A percentile compares a stretch with the other conserved stretches of the same genome.
phyloP scores from a whole-genome alignment of 257 asterid genomes.

The Solanum phureja region DNA sequence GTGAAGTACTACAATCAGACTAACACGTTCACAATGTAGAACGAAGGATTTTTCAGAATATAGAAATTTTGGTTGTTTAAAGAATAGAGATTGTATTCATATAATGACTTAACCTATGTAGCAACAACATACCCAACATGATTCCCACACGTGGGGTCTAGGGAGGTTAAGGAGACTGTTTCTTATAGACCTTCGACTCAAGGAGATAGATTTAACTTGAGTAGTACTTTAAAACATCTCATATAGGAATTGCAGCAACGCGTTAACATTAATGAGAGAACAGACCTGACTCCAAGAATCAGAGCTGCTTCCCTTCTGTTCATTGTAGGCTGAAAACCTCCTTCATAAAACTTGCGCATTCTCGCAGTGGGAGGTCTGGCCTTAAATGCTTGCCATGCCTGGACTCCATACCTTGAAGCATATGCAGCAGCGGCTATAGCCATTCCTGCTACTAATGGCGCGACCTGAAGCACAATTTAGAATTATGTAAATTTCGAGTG shows the following conservation, averaged over 20 bases:
- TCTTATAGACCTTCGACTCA: neutral
- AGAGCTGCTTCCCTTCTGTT: constrained; percentile 83
- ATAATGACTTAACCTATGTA: neutral
- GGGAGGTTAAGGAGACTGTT: neutral
- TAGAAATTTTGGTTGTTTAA: neutral
- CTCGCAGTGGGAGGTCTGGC: constrained; percentile 76
- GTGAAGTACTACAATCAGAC: neutral
- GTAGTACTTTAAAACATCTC: neutral
- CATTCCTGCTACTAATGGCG: constrained; percentile 65
- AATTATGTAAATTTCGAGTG: neutral
- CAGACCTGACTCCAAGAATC: constrained; percentile 80
- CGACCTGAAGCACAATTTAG: constrained; percentile 23
- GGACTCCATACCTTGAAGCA: constrained; percentile 67
- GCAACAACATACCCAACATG: neutral
- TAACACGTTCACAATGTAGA: neutral
- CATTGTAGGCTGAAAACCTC: constrained; percentile 89
- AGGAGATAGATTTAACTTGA: neutral
- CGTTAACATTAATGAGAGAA: neutral
- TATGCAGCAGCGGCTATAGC: constrained; percentile 73
- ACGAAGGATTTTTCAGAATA: too few relatives aligned
- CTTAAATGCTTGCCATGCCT: constrained; percentile 82
- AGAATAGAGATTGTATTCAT: neutral
- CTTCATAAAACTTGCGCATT: constrained; percentile 76
- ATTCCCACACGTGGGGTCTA: neutral
- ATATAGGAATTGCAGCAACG: neutral